Evolutionary conservation across 306 rosid genomes (phyloP).

Genomic region (Echinosophora koreensis): DNA sequence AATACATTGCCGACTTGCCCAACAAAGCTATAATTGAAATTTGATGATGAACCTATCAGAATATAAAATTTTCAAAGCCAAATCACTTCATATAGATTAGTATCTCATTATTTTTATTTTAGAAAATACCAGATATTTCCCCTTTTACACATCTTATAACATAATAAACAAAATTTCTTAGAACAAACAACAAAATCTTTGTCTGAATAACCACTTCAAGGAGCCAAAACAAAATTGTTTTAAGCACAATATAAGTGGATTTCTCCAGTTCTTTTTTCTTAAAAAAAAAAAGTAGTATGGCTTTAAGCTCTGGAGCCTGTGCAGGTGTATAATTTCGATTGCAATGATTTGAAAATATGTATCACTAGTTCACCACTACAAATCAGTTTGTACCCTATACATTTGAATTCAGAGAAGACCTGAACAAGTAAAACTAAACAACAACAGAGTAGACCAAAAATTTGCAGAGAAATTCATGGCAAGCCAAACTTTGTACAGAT

Average conservation of each 20-base stretch:
- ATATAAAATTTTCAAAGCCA: neutral
- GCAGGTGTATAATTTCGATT: neutral
- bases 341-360: neutral
- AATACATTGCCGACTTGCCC: neutral
- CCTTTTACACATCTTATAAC: neutral
- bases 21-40: neutral
- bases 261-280: neutral
- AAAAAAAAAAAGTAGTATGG: too few relatives aligned
- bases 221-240: constrained; percentile 1
- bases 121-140: neutral
- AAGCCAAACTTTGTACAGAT: neutral
- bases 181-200: neutral
- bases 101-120: neutral
- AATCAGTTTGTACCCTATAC: neutral
- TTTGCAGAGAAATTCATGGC: neutral
- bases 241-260: neutral
- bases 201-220: neutral
- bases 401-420: neutral
- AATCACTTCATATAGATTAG: neutral
- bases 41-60: neutral
- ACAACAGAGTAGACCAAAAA: constrained; percentile 1
- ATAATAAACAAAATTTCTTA: neutral
- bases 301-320: neutral
- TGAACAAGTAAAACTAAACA: neutral
- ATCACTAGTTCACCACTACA: neutral